Percentiles rank a stretch among this genome's conserved stretches.
phyloP scores from a whole-genome alignment of 805 yeast genomes.

The Lipomyces anomalus region DNA sequence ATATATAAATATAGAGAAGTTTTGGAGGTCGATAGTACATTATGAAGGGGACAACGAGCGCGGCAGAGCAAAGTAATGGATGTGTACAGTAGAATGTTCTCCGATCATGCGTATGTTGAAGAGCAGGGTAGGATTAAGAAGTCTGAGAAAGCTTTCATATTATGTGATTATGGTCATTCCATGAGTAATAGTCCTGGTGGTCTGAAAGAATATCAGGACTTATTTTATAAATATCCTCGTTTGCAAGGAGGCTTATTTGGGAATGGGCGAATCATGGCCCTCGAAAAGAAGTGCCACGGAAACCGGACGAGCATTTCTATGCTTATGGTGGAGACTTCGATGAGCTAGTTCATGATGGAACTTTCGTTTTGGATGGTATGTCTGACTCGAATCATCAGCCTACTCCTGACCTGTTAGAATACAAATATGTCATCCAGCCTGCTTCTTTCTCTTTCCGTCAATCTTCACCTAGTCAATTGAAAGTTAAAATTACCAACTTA shows the following conservation, averaged over 20 bases:
- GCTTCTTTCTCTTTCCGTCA: conserved; percentile 9
- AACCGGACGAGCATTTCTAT: conserved; percentile 23
- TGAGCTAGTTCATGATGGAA: conserved; percentile 36
- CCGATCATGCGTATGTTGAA: conserved; percentile 26
- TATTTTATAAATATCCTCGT: conserved; percentile 31
- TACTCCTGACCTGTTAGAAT: conserved; percentile 35
- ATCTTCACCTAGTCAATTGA: conserved; percentile 1
- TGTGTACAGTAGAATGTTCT: conserved; percentile 35
- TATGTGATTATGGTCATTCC: conserved; percentile 38
- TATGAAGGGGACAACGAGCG: conserved; percentile 34
- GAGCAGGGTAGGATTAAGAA: conserved; percentile 13
- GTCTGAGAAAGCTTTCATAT: conserved; percentile 31
- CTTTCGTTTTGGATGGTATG: conserved; percentile 38
- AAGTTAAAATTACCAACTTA: conserved; percentile 22
- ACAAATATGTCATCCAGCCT: conserved; percentile 36
- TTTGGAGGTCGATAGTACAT: conserved; percentile 33
- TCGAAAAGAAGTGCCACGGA: conserved; percentile 9
- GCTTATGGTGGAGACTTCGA: conserved; percentile 39
- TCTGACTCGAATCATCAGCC: conserved; percentile 33
- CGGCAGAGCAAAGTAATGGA: conserved; percentile 32
- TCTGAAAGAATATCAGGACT: conserved; percentile 33
- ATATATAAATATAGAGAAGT: conserved; percentile 31
- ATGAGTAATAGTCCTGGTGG: conserved; percentile 40
- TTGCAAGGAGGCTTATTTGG: conserved; percentile 38
- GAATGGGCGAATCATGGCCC: no score